Conservation (phyloP, 1,284 basidiomycete genomes). For the Erythrobasidium hasegawianum region DNA sequence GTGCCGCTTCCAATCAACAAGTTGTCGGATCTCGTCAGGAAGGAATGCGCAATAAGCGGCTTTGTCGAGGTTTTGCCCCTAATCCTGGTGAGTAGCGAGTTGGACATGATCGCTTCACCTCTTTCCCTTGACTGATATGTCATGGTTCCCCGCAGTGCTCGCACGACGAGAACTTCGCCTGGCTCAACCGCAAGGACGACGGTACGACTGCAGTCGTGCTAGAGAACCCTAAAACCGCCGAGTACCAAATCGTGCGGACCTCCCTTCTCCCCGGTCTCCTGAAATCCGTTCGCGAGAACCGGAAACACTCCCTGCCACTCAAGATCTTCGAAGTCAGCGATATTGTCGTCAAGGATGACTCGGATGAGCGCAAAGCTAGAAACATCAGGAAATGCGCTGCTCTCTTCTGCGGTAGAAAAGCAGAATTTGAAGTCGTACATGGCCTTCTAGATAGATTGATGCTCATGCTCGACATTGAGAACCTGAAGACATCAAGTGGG, state of each 20-base stretch:
- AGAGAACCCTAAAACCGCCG: conserved; percentile 93
- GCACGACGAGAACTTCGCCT: conserved; percentile 95
- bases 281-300: conserved; percentile 95
- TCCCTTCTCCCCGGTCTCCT: conserved; percentile 90
- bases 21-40: conserved; percentile 79
- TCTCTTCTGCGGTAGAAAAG: conserved; percentile 92
- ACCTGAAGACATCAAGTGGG: conserved; percentile 60
- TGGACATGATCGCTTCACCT: neutral
- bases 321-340: conserved; percentile 93
- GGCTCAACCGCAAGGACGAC: conserved; percentile 80
- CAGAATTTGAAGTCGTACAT: conserved; percentile 95
- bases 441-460: conserved; percentile 90
- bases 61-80: conserved; percentile 94
- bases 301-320: conserved; percentile 85
- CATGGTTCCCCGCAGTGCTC: conserved; percentile 64
- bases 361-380: conserved; percentile 73
- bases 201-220: conserved; percentile 78
- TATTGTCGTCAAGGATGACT: conserved; percentile 79
- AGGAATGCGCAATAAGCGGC: conserved; percentile 88
- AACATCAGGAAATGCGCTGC: conserved; percentile 85
- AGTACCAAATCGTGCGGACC: conserved; percentile 97
- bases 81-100: conserved; percentile 65
- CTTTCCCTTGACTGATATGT: too few relatives aligned
- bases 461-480: conserved; percentile 86
- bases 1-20: conserved; percentile 88